Conservation (phyloP, 2,329 filamentous ascomycete genomes). For the Colletotrichum camelliae region DNA sequence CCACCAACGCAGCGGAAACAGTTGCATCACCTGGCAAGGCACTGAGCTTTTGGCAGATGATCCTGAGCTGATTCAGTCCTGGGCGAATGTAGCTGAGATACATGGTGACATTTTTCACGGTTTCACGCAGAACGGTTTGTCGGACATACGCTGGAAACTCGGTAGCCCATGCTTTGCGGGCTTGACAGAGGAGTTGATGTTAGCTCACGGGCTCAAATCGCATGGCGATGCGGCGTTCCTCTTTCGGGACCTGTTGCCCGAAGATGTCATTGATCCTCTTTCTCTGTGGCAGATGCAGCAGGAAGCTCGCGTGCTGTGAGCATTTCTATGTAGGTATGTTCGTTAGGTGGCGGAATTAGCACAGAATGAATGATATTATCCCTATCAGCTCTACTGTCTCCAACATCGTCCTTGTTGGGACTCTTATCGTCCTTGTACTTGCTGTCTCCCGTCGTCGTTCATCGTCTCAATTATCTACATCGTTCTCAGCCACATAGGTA, state of each 20-base stretch:
- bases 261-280: accelerated
- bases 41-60: background rate
- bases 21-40: background rate
- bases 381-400: background rate
- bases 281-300: background rate
- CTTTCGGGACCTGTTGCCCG: background rate
- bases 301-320: background rate
- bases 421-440: background rate
- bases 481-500: background rate
- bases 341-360: background rate
- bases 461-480: background rate
- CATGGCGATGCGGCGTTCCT: background rate
- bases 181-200: background rate
- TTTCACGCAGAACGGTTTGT: background rate
- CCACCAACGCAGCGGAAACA: background rate
- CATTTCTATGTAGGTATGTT: background rate
- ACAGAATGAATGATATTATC: background rate
- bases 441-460: background rate
- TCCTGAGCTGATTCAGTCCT: background rate
- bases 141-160: background rate
- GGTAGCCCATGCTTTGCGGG: background rate
- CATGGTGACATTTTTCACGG: background rate
- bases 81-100: background rate
- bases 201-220: background rate
- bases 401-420: background rate